Conservation (phyloP, 2,329 filamentous ascomycete genomes). For the Pseudophaeomoniella oleicola region DNA sequence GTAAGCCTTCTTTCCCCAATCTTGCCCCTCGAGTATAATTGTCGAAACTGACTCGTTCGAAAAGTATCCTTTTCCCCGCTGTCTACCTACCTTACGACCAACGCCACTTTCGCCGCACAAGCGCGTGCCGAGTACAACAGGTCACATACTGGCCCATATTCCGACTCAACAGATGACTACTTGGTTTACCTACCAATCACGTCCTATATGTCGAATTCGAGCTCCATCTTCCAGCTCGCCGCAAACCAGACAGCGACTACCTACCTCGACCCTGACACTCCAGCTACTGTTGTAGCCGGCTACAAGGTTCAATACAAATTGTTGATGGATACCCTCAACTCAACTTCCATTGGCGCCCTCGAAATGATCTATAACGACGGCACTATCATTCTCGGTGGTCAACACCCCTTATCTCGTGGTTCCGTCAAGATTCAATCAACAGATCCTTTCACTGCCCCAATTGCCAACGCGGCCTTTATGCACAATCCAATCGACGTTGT, state of each 20-base stretch:
- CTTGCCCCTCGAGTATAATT: background rate
- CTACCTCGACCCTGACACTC: constrained; percentile 4
- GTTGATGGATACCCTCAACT: constrained; percentile 6
- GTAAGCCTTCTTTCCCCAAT: background rate
- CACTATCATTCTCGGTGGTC: constrained; percentile 8
- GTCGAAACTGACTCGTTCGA: background rate
- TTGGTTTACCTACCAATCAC: constrained; percentile 7
- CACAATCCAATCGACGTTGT: constrained; percentile 9
- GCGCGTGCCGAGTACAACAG: constrained; percentile 5
- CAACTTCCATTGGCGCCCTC: constrained; percentile 10
- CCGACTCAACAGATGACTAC: constrained; percentile 9
- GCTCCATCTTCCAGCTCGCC: constrained; percentile 5
- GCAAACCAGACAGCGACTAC: constrained; percentile 3
- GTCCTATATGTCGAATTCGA: constrained; percentile 2
- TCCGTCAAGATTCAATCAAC: constrained; percentile 9
- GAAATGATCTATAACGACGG: constrained; percentile 10
- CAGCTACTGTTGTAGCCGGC: constrained; percentile 8
- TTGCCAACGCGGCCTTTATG: constrained; percentile 7
- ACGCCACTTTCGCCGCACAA: constrained; percentile 7
- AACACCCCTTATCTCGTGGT: constrained; percentile 12
- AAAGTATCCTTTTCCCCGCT: constrained; percentile 5
- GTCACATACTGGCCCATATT: constrained; percentile 9
- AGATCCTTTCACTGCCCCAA: constrained; percentile 6
- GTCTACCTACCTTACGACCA: constrained; percentile 6
- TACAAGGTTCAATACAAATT: constrained; percentile 10